A percentile compares a stretch with the other conserved stretches of the same genome.
Conservation (phyloP, 1,284 basidiomycete species). For the Melampsora abietis-canadensis region DNA sequence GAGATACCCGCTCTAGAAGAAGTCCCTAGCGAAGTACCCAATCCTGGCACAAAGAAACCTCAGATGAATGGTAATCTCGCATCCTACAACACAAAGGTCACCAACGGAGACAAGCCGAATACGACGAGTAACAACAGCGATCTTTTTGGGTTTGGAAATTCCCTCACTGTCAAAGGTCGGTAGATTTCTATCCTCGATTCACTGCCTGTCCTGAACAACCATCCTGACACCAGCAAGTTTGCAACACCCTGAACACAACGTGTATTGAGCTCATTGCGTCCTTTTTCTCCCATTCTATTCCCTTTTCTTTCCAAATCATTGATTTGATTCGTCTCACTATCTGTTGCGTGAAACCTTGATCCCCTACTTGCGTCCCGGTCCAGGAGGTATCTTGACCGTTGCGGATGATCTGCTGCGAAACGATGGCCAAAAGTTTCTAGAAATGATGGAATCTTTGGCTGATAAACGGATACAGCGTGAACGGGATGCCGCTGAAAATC, state of each 20-base stretch:
- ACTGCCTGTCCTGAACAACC: not conserved
- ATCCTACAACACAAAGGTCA: conserved; percentile 21
- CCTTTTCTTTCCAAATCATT: conserved; percentile 13
- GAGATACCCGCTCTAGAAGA: conserved; percentile 40
- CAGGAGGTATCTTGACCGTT: conserved; percentile 92
- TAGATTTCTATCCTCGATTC: conserved; percentile 46
- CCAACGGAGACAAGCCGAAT: conserved; percentile 26
- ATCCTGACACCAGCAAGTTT: not conserved
- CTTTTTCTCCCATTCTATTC: conserved; percentile 33
- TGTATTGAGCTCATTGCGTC: conserved; percentile 44
- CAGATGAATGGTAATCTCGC: conserved; percentile 19
- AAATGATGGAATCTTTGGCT: conserved; percentile 99
- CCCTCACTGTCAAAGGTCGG: conserved; percentile 77
- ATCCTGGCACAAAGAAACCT: conserved; percentile 44
- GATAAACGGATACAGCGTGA: conserved; percentile 89
- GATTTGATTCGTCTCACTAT: conserved; percentile 25
- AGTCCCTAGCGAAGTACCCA: conserved; percentile 42
- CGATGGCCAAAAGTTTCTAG: conserved; percentile 95
- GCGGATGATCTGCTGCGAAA: conserved; percentile 97
- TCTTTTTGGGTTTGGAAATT: conserved; percentile 72
- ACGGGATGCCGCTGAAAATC: conserved; percentile 71
- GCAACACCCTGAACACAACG: conserved; percentile 38
- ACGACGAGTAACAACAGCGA: conserved; percentile 59
- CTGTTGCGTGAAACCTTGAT: conserved; percentile 45
- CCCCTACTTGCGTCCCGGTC: conserved; percentile 54